Conservation (phyloP, 495 filamentous ascomycete species). For the Lophiotrema nucula region DNA sequence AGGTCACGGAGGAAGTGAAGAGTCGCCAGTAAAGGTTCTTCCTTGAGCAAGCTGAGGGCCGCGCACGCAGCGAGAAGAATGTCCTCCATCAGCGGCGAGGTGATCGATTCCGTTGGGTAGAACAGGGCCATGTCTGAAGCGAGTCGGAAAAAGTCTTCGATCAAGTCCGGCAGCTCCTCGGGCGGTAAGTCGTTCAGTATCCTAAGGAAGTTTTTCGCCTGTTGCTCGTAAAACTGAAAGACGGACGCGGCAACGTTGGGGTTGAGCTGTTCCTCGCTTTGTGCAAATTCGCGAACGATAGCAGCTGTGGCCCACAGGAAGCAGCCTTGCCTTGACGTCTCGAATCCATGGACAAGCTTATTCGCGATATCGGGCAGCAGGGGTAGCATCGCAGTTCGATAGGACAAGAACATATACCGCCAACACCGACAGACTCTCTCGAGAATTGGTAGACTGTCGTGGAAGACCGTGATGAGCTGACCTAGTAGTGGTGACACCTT, state of each 20-base stretch:
- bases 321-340: slow-evolving; percentile 84
- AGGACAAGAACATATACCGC: slow-evolving; percentile 93
- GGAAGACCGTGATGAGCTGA: slow-evolving; percentile 81
- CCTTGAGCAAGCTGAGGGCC: slow-evolving; percentile 81
- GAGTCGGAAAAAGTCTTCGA: slow-evolving; percentile 97
- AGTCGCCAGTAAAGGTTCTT: slow-evolving; percentile 83
- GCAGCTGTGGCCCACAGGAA: slow-evolving; percentile 97
- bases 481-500: slow-evolving; percentile 86
- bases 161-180: slow-evolving; percentile 90
- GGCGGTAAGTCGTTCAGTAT: slow-evolving; percentile 84
- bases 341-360: slow-evolving; percentile 80
- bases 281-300: slow-evolving; percentile 91
- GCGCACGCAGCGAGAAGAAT: slow-evolving; percentile 85
- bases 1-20: slow-evolving; percentile 93
- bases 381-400: slow-evolving; percentile 82
- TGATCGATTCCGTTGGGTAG: slow-evolving; percentile 78
- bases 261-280: slow-evolving; percentile 81
- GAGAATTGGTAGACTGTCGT: slow-evolving; percentile 78
- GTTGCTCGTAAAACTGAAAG: slow-evolving; percentile 91
- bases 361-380: slow-evolving; percentile 81
- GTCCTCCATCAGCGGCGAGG: slow-evolving; percentile 69
- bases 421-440: slow-evolving; percentile 93
- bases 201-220: slow-evolving; percentile 81
- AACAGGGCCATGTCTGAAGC: slow-evolving; percentile 87
- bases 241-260: slow-evolving; percentile 80